Conservation (phyloP, 345 rosid genomes). For the Geranium rotundifolium region DNA sequence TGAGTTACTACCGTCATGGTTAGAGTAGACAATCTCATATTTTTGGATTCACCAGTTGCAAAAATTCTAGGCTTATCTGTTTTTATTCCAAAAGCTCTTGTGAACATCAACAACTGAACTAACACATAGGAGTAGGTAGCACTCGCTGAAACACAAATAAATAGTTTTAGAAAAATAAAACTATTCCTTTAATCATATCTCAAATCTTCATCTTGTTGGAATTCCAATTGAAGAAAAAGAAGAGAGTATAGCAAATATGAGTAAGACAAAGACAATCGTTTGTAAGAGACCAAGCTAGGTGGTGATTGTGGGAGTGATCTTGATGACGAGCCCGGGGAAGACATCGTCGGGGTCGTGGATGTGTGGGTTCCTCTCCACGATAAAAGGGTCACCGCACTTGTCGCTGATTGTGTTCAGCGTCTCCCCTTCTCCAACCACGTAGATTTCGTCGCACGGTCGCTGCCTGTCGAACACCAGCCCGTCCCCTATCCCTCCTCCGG, state of each 20-base stretch:
- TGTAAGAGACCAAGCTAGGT: neutral
- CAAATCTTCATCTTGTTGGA: no score
- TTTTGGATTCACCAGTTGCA: no score
- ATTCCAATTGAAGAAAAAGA: neutral
- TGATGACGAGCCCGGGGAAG: conserved; percentile 74
- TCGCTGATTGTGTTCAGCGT: conserved; percentile 66
- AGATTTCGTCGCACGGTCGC: conserved; percentile 60
- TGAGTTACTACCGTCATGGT: no score
- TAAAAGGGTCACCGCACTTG: conserved; percentile 69
- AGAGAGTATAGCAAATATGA: neutral
- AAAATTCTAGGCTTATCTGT: no score
- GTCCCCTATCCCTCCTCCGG: neutral
- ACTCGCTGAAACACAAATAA: no score
- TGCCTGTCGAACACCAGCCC: conserved; percentile 28
- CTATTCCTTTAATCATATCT: neutral
- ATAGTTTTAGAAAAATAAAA: no score
- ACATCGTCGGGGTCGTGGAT: conserved; percentile 79
- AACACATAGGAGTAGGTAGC: no score
- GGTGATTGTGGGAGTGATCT: conserved; percentile 33
- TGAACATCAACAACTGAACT: no score
- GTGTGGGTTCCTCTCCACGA: conserved; percentile 72
- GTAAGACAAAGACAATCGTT: no score
- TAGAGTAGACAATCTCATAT: no score
- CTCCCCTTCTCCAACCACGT: conserved; percentile 72
- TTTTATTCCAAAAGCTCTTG: no score